These are phyloP conservation scores for Cadophora luteo-olivacea DNA, from an alignment of 2,329 filamentous ascomycete genomes.

Conservation along the genomic window DNA sequence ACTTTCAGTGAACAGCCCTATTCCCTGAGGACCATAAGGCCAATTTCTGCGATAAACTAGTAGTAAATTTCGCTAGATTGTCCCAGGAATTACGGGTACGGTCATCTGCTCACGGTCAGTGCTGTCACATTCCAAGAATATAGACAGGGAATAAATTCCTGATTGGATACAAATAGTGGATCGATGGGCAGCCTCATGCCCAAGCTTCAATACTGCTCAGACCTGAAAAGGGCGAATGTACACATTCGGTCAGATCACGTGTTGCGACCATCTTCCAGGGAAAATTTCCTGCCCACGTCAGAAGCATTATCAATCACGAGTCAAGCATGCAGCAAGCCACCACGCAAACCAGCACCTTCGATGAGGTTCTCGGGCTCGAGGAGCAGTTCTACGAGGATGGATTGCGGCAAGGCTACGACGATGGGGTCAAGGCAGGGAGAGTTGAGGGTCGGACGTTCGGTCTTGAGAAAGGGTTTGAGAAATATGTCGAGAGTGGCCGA, in stretches of 20 bases:
- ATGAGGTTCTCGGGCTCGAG: constrained; percentile 62
- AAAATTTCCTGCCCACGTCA: no score
- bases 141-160: no score
- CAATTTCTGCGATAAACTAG: background rate
- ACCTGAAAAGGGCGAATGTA: no score
- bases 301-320: no score
- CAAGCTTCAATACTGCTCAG: no score
- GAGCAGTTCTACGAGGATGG: constrained; percentile 82
- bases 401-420: constrained; percentile 74
- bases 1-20: background rate
- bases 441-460: constrained; percentile 91
- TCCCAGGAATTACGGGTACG: background rate
- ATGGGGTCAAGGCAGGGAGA: constrained; percentile 79
- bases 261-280: no score
- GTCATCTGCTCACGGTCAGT: background rate
- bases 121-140: background rate
- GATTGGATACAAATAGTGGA: no score
- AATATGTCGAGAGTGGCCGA: constrained; percentile 81
- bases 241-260: no score
- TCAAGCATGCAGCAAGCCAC: no score
- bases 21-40: background rate
- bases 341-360: constrained; percentile 39
- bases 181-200: no score
- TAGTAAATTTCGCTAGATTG: background rate
- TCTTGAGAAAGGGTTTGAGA: constrained; percentile 91